Evolutionary conservation across 768 basidiomycete species (phyloP).

Genomic region (Suillus spraguei): DNA sequence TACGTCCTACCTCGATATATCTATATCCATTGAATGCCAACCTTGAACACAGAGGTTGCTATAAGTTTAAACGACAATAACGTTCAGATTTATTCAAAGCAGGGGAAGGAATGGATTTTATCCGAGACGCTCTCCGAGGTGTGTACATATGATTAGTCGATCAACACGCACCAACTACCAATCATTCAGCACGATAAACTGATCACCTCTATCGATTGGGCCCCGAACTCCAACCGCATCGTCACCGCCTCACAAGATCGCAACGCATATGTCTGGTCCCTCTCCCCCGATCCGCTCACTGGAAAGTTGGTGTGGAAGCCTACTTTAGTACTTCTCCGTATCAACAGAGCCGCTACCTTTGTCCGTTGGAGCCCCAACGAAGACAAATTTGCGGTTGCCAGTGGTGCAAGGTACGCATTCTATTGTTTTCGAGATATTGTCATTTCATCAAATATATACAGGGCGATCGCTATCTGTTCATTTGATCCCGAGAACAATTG

Average conservation of each 20-base stretch:
- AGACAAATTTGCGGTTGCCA: slow-evolving; percentile 98
- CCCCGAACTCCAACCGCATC: slow-evolving; percentile 93
- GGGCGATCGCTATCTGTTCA: slow-evolving; percentile 94
- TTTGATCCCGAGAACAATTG: slow-evolving; percentile 98
- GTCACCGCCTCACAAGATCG: slow-evolving; percentile 99
- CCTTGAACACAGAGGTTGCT: slow-evolving; percentile 70
- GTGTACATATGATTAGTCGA: slow-evolving; percentile 14
- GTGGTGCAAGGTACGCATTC: slow-evolving; percentile 78
- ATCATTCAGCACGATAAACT: slow-evolving; percentile 89
- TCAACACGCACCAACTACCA: slow-evolving; percentile 3
- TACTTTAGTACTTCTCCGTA: slow-evolving; percentile 90
- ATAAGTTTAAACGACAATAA: slow-evolving; percentile 91
- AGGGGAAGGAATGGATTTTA: slow-evolving; percentile 67
- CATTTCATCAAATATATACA: slow-evolving; percentile 28
- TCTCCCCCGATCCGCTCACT: slow-evolving; percentile 70
- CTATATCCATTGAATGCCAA: slow-evolving; percentile 1
- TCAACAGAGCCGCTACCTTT: slow-evolving; percentile 94
- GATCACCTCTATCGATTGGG: slow-evolving; percentile 99
- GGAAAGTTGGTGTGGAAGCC: slow-evolving; percentile 88
- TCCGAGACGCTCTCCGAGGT: slow-evolving; percentile 89
- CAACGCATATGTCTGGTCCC: slow-evolving; percentile 98
- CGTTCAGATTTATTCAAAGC: slow-evolving; percentile 74
- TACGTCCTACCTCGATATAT: slow-evolving; percentile 44
- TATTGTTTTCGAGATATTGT: not conserved
- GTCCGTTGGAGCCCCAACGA: slow-evolving; percentile 98